Evolutionary conservation across 768 basidiomycete genomes (phyloP), one percentile per base, ranked within the genome.

Genomic region (Lepiota brunneoincarnata): DNA sequence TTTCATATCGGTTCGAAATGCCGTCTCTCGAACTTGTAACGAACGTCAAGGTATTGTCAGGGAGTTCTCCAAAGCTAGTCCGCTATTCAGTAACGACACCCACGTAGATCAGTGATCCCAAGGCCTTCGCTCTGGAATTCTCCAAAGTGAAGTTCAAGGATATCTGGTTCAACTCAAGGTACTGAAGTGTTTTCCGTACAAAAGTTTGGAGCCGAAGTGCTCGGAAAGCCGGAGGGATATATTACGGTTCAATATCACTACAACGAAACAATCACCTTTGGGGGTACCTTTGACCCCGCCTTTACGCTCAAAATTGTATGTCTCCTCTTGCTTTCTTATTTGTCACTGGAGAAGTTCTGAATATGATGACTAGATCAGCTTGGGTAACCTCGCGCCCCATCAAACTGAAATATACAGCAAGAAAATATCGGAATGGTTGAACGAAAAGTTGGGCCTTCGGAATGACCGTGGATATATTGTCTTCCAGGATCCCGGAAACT

Each of bases 221-320:
- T 88, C 56, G 64, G 65, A 0, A 88, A 86, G 63, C 83, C 83
- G 0, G 79, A 84, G 60, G 26, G 54, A 12, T 74, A 76, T 58
- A 81, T 89, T 58, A 72, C 75, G n/a, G 69, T 81, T 57, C 74
- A 75, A 58, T 75, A 83, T 59, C 72, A 65, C 10, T 75, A 83
- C 70, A 82, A 84, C 59, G 82, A 87, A 49, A 74, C 72, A 34
- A 74, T 88, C 55, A 76, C 82, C 2, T 88, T 82, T 61, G 72
- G 59, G 17, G 87, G 86, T 12, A 79, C 79, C 3, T 79, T 86
- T 49, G 86, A 87, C 14, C 87, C 87, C 17, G 82, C 86, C 3
- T 79, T 86, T 67, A 70, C 78, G 46, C 68, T 89, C 49, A 67
- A 65, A 42, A 69, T 86, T 55, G 88, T 89, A 55, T 49, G 86